Evolutionary conservation across 306 rosid genomes (phyloP), one percentile per base, ranked within the genome.

Genomic region (Corylus americana): DNA sequence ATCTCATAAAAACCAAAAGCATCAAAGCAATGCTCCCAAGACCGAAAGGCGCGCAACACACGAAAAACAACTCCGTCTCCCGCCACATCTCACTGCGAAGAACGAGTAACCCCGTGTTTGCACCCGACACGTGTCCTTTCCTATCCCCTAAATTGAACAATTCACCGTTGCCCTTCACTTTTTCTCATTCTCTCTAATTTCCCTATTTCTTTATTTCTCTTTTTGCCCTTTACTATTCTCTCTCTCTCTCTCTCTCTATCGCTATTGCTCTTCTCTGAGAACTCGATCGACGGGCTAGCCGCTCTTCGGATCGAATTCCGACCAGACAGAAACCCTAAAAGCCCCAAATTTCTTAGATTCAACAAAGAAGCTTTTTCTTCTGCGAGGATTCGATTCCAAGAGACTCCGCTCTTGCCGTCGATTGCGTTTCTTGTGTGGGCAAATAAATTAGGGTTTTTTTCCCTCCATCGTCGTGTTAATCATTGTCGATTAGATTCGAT

Each of bases 251-350:
- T 75, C 73, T 53, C 20, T 79, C 78, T 59, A 29, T 68, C 48
- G 27, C 31, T 77, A 35, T 55, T 44, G 50, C 81, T 35, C 37
- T 31, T 74, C 72, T 80, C 76, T 58, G 79, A 79, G 74, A 85
- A 78, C 92, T 79, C 93, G 91, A 91, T 90, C 98, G 91, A 75
- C 91, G 79, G 89, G 76, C 75, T 75, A 66, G 58, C 69, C 83
- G 81, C 89, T 82, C 79, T 78, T 76, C 89, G 86, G 86, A 79
- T 90, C 88, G 87, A 85, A 87, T 82, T 84, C 83, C 84, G 81
- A 55, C 74, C 83, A 58, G 75, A 70, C 73, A 73, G 64, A 62
- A 75, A 79, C 75, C 83, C 87, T 75, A 51, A 55, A 71, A 75
- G 49, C 77, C 50, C 81, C 51, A 18, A 16, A 3, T 29, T 51